phyloP scores from a whole-genome alignment of 2,329 filamentous ascomycete species.

The Aspergillus aculeatus region DNA sequence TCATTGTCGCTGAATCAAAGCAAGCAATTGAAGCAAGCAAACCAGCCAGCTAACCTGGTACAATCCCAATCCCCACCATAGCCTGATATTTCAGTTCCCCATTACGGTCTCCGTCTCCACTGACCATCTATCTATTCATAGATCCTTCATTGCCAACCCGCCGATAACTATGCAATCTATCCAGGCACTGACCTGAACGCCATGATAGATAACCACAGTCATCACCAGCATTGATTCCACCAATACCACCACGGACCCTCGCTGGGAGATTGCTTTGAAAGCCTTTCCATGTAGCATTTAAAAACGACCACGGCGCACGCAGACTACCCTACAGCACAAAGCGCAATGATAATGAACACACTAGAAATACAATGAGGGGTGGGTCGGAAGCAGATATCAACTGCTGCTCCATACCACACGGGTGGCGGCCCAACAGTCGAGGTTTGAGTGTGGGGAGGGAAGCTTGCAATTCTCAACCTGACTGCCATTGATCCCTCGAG shows the following conservation, averaged over 20 bases:
- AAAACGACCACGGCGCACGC: not conserved
- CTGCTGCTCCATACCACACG: constrained; percentile 1
- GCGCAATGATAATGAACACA: not conserved
- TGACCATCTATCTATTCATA: not conserved
- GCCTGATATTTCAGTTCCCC: not conserved
- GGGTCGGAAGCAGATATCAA: constrained; percentile 1
- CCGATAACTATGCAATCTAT: not conserved
- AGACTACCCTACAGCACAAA: not conserved
- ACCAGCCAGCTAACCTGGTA: not conserved
- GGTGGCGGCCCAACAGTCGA: constrained; percentile 18
- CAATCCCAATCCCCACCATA: not conserved
- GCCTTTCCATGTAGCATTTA: not conserved
- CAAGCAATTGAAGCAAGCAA: not conserved
- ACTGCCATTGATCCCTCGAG: constrained; percentile 15
- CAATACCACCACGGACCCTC: not conserved
- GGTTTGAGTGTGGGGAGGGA: constrained; percentile 20
- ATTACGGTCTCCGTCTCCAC: not conserved
- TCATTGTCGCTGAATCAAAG: not conserved
- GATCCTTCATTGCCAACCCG: not conserved
- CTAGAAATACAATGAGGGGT: not conserved
- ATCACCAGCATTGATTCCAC: not conserved
- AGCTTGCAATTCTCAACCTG: constrained; percentile 15
- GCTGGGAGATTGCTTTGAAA: not conserved
- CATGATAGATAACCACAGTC: too few species aligned
- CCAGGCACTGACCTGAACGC: too few species aligned